Evolutionary conservation across 176 grass and related monocot species (phyloP).

Genomic region (Zoysia pacifica): DNA sequence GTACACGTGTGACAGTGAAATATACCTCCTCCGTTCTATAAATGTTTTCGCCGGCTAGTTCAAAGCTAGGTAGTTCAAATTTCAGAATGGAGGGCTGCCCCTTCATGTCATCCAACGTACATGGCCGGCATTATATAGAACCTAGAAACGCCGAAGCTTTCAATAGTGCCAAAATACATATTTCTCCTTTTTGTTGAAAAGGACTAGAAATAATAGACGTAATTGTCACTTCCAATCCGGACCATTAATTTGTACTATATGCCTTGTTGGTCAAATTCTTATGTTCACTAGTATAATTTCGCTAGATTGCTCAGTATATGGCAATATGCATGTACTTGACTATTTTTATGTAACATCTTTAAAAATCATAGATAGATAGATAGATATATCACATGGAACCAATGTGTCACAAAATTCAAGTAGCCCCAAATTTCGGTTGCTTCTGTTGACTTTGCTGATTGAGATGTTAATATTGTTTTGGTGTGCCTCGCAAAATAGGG

Average conservation of each 20-base stretch:
- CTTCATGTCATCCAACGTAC: slow-evolving; percentile 24
- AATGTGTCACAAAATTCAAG: slow-evolving; percentile 46
- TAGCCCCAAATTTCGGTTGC: slow-evolving; percentile 33
- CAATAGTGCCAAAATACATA: slow-evolving; percentile 18
- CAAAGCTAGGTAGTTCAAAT: too few relatives aligned
- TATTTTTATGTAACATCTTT: background rate
- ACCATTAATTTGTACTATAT: slow-evolving; percentile 29
- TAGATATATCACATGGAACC: slow-evolving; percentile 20
- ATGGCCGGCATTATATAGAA: slow-evolving; percentile 44
- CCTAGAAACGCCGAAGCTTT: slow-evolving; percentile 8
- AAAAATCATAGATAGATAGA: background rate
- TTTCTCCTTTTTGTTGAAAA: slow-evolving; percentile 48
- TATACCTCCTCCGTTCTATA: background rate
- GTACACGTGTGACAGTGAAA: slow-evolving; percentile 50
- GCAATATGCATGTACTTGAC: background rate
- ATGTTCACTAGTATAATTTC: background rate
- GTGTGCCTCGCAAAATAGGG: background rate
- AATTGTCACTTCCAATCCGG: slow-evolving; percentile 9
- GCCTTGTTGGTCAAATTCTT: slow-evolving; percentile 17
- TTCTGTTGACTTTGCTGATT: slow-evolving; percentile 51
- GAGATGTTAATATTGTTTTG: slow-evolving; percentile 41
- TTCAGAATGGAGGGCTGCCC: background rate
- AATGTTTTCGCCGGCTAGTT: too few relatives aligned
- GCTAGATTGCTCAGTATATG: slow-evolving; percentile 2
- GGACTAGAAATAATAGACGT: slow-evolving; percentile 13